phyloP scores from a whole-genome alignment of 2,329 filamentous ascomycete genomes.

The Colletotrichum falcatum region DNA sequence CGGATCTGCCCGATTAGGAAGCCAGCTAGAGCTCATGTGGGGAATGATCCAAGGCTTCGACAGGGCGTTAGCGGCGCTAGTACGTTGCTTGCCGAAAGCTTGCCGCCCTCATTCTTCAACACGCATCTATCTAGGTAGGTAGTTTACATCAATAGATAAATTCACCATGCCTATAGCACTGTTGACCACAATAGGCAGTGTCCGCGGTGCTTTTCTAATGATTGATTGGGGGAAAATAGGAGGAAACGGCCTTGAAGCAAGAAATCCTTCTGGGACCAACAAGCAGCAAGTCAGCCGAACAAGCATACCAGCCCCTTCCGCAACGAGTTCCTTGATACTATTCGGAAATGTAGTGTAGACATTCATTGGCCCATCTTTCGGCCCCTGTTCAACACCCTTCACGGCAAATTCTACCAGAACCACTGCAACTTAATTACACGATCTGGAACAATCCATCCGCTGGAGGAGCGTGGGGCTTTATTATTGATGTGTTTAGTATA shows the following conservation, averaged over 20 bases:
- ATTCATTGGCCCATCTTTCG: background rate
- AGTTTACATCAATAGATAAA: background rate
- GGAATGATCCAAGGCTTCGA: background rate
- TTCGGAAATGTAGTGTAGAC: background rate
- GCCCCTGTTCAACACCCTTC: background rate
- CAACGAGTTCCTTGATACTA: background rate
- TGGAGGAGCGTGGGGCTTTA: background rate
- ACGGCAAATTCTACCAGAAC: background rate
- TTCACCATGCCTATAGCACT: background rate
- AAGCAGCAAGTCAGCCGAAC: background rate
- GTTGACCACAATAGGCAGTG: background rate
- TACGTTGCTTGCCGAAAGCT: constrained; percentile 7
- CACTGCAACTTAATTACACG: background rate
- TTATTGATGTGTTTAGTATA: no score
- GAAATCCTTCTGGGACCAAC: background rate
- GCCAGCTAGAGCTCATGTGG: constrained; percentile 33
- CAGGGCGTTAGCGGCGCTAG: constrained; percentile 5
- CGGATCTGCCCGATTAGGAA: constrained; percentile 23
- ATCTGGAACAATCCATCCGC: background rate
- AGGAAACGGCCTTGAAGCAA: background rate
- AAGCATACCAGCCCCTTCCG: constrained; percentile 8
- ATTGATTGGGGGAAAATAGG: background rate
- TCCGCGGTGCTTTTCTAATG: background rate
- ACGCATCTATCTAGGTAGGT: background rate
- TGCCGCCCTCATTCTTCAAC: background rate